A percentile compares a stretch with the other conserved stretches of the same genome.
Conservation (phyloP, 306 rosid species). For the Cucumis sativus region DNA sequence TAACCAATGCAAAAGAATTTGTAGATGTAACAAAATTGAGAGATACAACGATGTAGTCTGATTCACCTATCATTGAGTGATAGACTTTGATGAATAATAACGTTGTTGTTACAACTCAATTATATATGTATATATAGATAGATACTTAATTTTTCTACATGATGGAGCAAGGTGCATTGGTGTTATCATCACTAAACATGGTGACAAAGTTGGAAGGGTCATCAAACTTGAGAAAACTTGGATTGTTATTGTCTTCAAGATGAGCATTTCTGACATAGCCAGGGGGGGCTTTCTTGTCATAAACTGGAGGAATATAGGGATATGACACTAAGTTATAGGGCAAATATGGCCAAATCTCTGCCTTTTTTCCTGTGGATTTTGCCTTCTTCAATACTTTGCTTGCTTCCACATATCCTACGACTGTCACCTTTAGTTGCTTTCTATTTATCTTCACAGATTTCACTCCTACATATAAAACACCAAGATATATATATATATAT, state of each 20-base stretch:
- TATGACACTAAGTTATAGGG: conserved; percentile 80
- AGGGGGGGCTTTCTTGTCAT: conserved; percentile 97
- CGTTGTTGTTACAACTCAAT: too few species aligned
- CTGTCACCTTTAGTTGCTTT: conserved; percentile 87
- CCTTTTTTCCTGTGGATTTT: conserved; percentile 75
- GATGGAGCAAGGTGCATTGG: conserved; percentile 74
- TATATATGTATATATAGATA: too few species aligned
- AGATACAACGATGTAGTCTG: too few species aligned
- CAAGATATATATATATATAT: too few species aligned
- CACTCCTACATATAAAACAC: conserved; percentile 41
- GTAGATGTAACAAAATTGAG: too few species aligned
- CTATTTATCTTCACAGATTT: conserved; percentile 84
- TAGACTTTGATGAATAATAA: too few species aligned
- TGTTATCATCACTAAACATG: conserved; percentile 97
- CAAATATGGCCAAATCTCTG: conserved; percentile 95
- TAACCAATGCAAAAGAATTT: too few species aligned
- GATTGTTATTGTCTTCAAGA: too few species aligned
- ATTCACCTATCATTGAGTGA: too few species aligned
- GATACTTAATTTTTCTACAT: conserved; percentile 24
- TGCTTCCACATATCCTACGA: conserved; percentile 69
- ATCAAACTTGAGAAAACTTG: conserved; percentile 27
- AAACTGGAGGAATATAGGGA: conserved; percentile 60
- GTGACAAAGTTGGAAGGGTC: conserved; percentile 43
- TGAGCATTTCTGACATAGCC: conserved; percentile 57
- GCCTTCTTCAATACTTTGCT: conserved; percentile 93